These are phyloP conservation scores for Marasmius tenuissimus DNA, from an alignment of 1,284 basidiomycete genomes.

Conservation along the genomic window DNA sequence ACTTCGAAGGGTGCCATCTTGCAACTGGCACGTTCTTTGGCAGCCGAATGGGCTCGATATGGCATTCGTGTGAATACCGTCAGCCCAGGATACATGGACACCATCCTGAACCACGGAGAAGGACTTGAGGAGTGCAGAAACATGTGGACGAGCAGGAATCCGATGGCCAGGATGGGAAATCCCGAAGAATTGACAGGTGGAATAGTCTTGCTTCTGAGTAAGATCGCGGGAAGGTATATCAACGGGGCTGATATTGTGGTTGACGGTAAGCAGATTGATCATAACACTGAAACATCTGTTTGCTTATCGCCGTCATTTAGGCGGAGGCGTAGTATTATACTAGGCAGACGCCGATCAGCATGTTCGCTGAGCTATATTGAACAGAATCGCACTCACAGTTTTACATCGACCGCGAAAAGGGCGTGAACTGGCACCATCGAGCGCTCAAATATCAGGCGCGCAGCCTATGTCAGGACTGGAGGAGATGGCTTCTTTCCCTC, in stretches of 20 bases:
- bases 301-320: no score
- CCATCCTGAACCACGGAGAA: conserved; percentile 36
- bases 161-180: conserved; percentile 42
- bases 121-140: conserved; percentile 28
- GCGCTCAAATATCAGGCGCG: no score
- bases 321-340: no score
- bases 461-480: no score
- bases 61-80: conserved; percentile 44
- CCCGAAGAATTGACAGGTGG: conserved; percentile 38
- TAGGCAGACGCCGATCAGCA: no score
- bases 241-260: conserved; percentile 40
- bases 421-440: no score
- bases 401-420: no score
- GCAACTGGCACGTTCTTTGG: conserved; percentile 31
- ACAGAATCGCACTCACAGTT: no score
- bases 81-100: conserved; percentile 45
- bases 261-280: conserved; percentile 30
- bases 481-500: no score
- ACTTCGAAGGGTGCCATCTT: conserved; percentile 33
- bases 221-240: conserved; percentile 39
- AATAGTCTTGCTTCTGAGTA: conserved; percentile 39
- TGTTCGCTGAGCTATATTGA: no score
- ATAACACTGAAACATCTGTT: no score
- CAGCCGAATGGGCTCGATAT: conserved; percentile 16
- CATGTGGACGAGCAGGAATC: conserved; percentile 38